phyloP scores from a whole-genome alignment of 2,329 filamentous ascomycete genomes.

The Westerdykella sp. region DNA sequence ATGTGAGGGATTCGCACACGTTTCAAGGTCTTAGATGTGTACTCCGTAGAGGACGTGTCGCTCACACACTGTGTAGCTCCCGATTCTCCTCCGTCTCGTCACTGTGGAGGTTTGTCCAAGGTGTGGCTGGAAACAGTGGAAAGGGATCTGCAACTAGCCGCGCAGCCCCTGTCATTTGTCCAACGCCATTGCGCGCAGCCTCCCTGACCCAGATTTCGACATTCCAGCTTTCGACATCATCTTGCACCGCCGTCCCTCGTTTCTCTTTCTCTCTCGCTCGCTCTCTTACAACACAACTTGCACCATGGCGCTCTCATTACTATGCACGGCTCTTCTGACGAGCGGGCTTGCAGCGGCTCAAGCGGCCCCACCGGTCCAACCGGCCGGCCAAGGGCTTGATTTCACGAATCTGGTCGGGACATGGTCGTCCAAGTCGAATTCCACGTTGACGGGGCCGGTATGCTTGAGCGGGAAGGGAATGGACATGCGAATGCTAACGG shows the following conservation, averaged over 20 bases:
- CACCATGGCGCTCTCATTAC: slow-evolving; percentile 13
- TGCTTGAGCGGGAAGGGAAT: slow-evolving; percentile 4
- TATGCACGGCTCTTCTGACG: slow-evolving; percentile 24
- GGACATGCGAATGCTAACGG: slow-evolving; percentile 11
- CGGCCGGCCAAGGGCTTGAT: slow-evolving; percentile 33
- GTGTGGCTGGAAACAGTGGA: slow-evolving; percentile 9
- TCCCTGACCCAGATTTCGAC: slow-evolving; percentile 8
- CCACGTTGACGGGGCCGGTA: slow-evolving; percentile 65
- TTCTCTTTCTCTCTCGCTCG: slow-evolving; percentile 1
- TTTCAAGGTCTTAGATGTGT: not conserved
- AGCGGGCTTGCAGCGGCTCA: slow-evolving; percentile 20
- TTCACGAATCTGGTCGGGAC: slow-evolving; percentile 57
- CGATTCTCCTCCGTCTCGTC: not conserved
- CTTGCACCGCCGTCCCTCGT: slow-evolving; percentile 3
- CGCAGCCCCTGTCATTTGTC: slow-evolving; percentile 10
- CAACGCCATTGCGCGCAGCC: slow-evolving; percentile 1
- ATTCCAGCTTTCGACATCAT: slow-evolving; percentile 5
- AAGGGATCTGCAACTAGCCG: slow-evolving; percentile 24
- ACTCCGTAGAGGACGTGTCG: too few species aligned
- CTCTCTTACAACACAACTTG: slow-evolving; percentile 1
- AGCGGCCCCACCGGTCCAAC: slow-evolving; percentile 32
- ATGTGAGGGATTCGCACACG: not conserved
- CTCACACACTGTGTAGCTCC: too few species aligned
- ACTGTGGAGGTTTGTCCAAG: slow-evolving; percentile 1
- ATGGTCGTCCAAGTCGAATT: slow-evolving; percentile 65